phyloP scores from a whole-genome alignment of 352 stramenopile genomes.

The Phytophthora tubulina region DNA sequence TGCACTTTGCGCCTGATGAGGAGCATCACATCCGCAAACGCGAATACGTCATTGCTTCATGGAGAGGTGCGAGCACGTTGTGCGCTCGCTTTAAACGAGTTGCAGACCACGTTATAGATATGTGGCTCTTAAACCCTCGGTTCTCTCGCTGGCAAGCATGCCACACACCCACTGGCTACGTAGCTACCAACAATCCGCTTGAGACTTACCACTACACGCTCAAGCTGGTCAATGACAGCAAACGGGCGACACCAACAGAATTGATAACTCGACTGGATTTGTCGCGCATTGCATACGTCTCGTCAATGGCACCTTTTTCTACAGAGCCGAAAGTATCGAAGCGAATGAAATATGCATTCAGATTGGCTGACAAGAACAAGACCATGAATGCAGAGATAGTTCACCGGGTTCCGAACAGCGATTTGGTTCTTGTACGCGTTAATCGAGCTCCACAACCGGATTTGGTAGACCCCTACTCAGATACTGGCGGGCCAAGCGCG shows the following conservation, averaged over 20 bases:
- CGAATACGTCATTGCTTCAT: not conserved
- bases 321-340: not conserved
- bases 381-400: not conserved
- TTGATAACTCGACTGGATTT: constrained; percentile 1
- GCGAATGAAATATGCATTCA: not conserved
- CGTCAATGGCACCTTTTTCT: not conserved
- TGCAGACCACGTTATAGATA: not conserved
- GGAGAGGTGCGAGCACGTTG: not conserved
- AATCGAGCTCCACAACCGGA: no score
- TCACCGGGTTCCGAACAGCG: not conserved
- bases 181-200: not conserved
- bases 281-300: not conserved
- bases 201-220: not conserved
- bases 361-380: not conserved
- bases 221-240: constrained; percentile 1
- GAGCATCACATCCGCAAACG: not conserved
- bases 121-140: not conserved
- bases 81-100: not conserved
- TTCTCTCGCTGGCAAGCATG: not conserved
- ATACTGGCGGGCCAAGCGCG: no score
- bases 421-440: no score
- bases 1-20: constrained; percentile 1
- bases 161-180: not conserved
- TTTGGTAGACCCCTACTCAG: no score
- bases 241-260: not conserved